Evolutionary conservation across 352 stramenopile species (phyloP).

Genomic region (Chrysophaeum taylorii): DNA sequence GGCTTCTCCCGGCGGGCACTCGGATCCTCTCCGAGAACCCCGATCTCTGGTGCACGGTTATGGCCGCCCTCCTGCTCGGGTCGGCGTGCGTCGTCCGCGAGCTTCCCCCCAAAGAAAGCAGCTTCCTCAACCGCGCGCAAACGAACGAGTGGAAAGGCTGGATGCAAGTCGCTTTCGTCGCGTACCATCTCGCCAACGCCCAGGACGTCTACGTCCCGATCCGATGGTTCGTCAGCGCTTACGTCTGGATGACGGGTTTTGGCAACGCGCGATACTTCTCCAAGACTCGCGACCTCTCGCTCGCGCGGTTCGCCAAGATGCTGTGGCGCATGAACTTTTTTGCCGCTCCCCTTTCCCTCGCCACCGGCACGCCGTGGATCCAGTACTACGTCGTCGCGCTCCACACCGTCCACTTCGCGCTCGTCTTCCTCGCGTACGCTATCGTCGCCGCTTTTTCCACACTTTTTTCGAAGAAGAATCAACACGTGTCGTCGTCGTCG

Average conservation of each 20-base stretch:
- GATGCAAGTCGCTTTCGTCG: conserved; percentile 20
- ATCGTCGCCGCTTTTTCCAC: too few species aligned
- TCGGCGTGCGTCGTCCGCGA: neutral
- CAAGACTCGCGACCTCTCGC: conserved; percentile 43
- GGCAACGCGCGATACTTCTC: conserved; percentile 53
- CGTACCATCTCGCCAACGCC: conserved; percentile 48
- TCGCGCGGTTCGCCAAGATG: conserved; percentile 45
- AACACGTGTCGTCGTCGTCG: too few species aligned
- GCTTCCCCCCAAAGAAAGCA: neutral
- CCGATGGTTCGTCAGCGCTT: conserved; percentile 45
- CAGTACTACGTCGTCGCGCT: conserved; percentile 50
- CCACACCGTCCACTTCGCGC: conserved; percentile 34
- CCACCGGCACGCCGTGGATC: conserved; percentile 38
- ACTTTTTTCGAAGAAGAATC: too few species aligned
- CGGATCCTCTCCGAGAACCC: neutral
- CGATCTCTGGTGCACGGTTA: neutral
- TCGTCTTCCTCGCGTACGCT: neutral
- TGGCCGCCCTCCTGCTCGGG: neutral
- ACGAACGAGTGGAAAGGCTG: conserved; percentile 49
- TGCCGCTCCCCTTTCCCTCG: conserved; percentile 41
- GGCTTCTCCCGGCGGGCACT: neutral
- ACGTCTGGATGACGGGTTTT: conserved; percentile 48
- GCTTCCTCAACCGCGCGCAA: neutral
- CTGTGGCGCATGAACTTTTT: conserved; percentile 53
- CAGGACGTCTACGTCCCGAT: conserved; percentile 52